Evolutionary conservation across 75 land plant genomes (phyloP), one percentile per base, ranked within the genome.

Genomic region (Pinus taeda): DNA sequence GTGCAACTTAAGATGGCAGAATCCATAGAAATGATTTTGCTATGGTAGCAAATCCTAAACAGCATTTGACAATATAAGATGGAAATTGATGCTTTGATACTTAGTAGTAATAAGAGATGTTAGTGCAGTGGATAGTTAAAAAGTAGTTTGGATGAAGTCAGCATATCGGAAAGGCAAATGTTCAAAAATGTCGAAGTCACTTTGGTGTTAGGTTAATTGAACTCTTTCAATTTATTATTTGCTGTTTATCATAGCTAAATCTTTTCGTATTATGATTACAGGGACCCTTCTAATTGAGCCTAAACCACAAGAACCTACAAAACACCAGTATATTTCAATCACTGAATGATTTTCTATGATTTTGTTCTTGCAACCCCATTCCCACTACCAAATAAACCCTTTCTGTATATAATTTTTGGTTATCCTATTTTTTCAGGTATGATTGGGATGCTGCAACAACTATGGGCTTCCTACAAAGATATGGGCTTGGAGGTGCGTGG

Each of bases 401-500:
- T 36, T 36, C 75, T 13, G 36, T 15, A 67, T 58, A 13, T 78
- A 8, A 66, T 57, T 57, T 74, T 79, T 18, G 22, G 59, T 21
- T 79, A 21, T 57, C 17, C 57, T 21, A 64, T 37, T 76, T 21
- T 82, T 5, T 74, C 85, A 96, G 99, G 83, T 96, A 96, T 81
- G 98, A 96, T 67, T 96, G 99, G 99, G 99, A 96, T 89, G 99
- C 90, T 45, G 97, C 99, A 73, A 96, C 99, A 60, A 73, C 97
- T 45, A 85, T 86, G 76, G 88, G 90, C 29, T 96, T 96, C 75
- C 78, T 96, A 73, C 82, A 89, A 59, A 94, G 86, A 77, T 95
- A 96, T 79, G 95, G 92, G 15, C 92, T 96, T 57, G 57, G 81
- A 79, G 92, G 99, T 92, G 78, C 18, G 21, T 22, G 71, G 2